Conservation (phyloP, 78 protist genomes). For the Isochrysis galbana region DNA sequence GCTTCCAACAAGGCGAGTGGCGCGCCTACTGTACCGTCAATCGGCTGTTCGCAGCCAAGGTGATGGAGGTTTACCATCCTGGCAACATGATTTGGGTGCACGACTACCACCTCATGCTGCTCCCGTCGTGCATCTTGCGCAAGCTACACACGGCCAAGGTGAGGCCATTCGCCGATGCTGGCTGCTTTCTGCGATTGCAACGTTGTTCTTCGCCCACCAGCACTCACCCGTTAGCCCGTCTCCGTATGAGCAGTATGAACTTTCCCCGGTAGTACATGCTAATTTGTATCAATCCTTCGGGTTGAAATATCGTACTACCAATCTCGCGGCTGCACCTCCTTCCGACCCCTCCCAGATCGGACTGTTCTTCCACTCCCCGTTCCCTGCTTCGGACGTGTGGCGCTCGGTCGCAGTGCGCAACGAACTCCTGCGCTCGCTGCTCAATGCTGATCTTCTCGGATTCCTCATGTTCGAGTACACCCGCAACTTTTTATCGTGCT, state of each 20-base stretch:
- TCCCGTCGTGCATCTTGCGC: slow-evolving; percentile 64
- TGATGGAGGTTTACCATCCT: slow-evolving; percentile 37
- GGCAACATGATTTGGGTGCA: slow-evolving; percentile 75
- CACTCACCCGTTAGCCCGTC: too few species aligned
- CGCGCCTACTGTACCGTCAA: neutral
- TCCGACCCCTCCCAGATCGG: too few species aligned
- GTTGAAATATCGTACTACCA: too few species aligned
- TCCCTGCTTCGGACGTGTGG: slow-evolving; percentile 53
- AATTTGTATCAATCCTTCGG: too few species aligned
- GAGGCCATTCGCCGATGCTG: too few species aligned
- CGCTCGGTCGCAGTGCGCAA: slow-evolving; percentile 50
- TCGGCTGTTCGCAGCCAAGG: neutral
- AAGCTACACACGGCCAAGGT: slow-evolving; percentile 15
- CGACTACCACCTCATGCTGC: slow-evolving; percentile 84
- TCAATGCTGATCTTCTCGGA: slow-evolving; percentile 65
- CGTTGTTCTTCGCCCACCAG: too few species aligned
- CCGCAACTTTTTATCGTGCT: slow-evolving; percentile 76
- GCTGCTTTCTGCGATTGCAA: too few species aligned
- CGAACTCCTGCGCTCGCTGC: slow-evolving; percentile 71
- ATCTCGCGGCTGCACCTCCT: too few species aligned
- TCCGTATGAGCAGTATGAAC: too few species aligned
- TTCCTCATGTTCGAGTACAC: slow-evolving; percentile 58
- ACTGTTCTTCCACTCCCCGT: neutral
- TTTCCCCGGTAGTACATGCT: too few species aligned
- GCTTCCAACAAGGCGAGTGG: neutral